Evolutionary conservation across 257 asterid species (phyloP), one percentile per base, ranked within the genome.

Genomic region (Echites panduratus): DNA sequence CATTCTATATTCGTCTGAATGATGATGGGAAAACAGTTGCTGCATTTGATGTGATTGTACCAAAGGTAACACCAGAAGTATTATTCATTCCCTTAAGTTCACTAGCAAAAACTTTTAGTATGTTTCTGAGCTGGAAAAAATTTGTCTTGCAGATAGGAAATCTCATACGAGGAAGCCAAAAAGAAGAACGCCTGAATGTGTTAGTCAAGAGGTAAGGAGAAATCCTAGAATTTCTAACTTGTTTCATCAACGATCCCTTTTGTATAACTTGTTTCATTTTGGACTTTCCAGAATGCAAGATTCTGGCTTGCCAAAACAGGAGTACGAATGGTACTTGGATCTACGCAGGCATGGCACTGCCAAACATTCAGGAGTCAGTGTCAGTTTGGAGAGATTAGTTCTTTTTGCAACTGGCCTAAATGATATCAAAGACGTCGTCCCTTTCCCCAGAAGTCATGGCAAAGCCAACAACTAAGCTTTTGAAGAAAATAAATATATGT

Each of bases 331-430:
- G 99, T 94, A 92, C 71, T 45, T 89, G 11, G 99, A 94, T 79
- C 96, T 94, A 58, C 91, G 84, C 10, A 84, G 81, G 68, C 89
- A 94, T 22, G 99, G 97, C 1, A 74, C 86, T 10, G 91, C 70
- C n/a, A 80, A 79, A 69, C 81, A 88, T 63, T 86, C 92, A 0
- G 97, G 97, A 1, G 87, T 91, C 81, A 83, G 85, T 77, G 80
- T 92, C 29, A 67, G 76, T 82, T 81, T 94, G 19, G 97, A 94
- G 72, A 82, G 87, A 0, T 79, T 91, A 76, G 84, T 91, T 73
- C 96, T 91, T 44, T 89, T 74, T 59, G 90, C 97, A 47, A 88
- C 97, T 12, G 99, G 97, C 58, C 94, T 94, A 74, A 87, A 86
- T 59, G 96, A 94, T 84, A 82, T 84, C 69, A 86, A 88, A 84